Base-by-base conservation (phyloP, 2,329 filamentous ascomycete species). In the Cadophora malorum region DNA sequence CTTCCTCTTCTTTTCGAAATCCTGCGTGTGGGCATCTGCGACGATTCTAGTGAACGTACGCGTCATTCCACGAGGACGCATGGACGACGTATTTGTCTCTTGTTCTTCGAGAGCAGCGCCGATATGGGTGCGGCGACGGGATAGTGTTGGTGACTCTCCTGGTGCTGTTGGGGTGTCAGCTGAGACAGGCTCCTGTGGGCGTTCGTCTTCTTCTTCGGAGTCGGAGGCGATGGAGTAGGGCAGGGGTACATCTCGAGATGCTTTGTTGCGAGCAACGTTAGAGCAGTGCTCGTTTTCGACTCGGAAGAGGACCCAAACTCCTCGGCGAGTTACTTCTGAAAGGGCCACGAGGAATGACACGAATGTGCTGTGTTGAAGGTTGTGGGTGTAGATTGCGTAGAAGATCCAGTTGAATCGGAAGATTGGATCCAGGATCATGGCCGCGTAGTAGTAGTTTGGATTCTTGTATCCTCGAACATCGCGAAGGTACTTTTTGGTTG, bases 251-350 rank as follows among this genome's bases (percentile, higher is more conserved):
- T 97, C 94, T 66, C 95, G 87, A 1, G 90, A 93, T 4, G 96
- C 96, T 71, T 96, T 94, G 84, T 96, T 96, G 72, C 93, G 89
- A 21, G 89, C 87, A 1, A 99, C 95, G 74, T 97, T 97, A 65
- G 91, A 90, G 80, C 94, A 97, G 80, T 99, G 96, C 76, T 99
- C 96, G 79, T 99, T 99, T 79, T 99, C 96, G 31, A 99, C 94
- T 50, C 96, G 92, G 78, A 99, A 91, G 4, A 98, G 83, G 0
- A 91, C 90, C 96, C 96, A 99, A 77, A 97, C 88, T 69, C 93
- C 94, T 77, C 96, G 84, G 38, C 96, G 88, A n/a, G 87, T 84
- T 25, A 97, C 88, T 78, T 99, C 96, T 9, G 90, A 87, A 3
- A 97, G 81, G 1, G 87, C 85, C 19, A 97, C 88, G 35, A 91